Conservation (phyloP, 2,329 filamentous ascomycete species). For the Gaeumannomyces tritici region DNA sequence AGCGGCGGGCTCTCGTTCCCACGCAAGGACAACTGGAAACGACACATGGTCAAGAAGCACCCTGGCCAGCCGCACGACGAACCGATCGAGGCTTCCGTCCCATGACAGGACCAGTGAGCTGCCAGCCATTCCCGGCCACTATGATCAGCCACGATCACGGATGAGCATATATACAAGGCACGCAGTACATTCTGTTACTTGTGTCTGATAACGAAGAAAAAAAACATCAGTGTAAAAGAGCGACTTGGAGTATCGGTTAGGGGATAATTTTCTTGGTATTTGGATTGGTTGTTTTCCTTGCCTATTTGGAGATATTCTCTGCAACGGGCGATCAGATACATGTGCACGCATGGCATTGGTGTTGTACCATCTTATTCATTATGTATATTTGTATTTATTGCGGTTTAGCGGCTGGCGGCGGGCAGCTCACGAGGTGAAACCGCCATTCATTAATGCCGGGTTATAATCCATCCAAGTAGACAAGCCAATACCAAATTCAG, state of each 20-base stretch:
- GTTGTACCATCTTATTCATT: neutral
- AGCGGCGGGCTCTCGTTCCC: conserved; percentile 48
- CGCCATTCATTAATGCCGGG: neutral
- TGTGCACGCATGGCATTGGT: neutral
- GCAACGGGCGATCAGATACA: neutral
- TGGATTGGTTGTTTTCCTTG: neutral
- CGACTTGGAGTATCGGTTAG: neutral
- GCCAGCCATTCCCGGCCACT: too few relatives aligned
- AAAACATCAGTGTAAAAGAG: neutral
- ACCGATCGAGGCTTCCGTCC: conserved; percentile 19
- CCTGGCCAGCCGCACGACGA: conserved; percentile 25
- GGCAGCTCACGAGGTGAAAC: neutral
- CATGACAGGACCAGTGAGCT: too few relatives aligned
- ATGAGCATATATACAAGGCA: neutral
- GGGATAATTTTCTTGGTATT: neutral
- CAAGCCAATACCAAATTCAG: neutral
- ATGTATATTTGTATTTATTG: neutral
- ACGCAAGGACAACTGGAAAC: conserved; percentile 53
- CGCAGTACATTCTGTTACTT: neutral
- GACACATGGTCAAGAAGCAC: conserved; percentile 54
- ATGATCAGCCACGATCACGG: too few relatives aligned
- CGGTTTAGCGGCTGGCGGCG: too few relatives aligned
- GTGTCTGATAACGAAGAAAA: neutral
- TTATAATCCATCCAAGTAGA: neutral
- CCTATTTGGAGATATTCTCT: neutral